Evolutionary conservation across 108 stramenopile genomes (phyloP).

Genomic region (Phaeodactylum tricornutum): DNA sequence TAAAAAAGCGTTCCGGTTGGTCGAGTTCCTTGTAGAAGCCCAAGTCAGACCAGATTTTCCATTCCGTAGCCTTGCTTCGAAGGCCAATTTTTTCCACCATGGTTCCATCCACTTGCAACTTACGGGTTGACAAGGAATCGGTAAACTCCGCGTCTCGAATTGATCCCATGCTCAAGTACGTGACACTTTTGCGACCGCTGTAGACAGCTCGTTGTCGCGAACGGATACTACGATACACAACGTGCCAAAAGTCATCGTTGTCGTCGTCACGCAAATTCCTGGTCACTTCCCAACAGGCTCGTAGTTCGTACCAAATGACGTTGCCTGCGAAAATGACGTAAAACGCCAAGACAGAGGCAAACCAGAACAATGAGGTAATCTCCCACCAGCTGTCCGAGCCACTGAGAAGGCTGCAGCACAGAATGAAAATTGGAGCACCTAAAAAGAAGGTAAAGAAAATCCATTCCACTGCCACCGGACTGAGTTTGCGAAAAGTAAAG

Average conservation of each 20-base stretch:
- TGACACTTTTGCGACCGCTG: slow-evolving; percentile 1
- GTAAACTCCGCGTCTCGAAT: slow-evolving; percentile 9
- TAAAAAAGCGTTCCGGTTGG: slow-evolving; percentile 28
- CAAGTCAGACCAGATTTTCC: too few relatives aligned
- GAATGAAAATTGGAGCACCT: slow-evolving; percentile 33
- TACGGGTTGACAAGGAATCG: slow-evolving; percentile 4
- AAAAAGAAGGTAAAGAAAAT: slow-evolving; percentile 33
- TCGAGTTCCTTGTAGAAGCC: slow-evolving; percentile 23
- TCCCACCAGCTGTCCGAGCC: slow-evolving; percentile 39
- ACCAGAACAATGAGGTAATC: slow-evolving; percentile 28
- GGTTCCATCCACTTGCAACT: slow-evolving; percentile 4
- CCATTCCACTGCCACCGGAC: slow-evolving; percentile 16
- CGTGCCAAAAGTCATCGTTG: slow-evolving; percentile 5
- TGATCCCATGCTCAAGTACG: slow-evolving; percentile 6
- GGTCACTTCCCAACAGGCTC: slow-evolving; percentile 22
- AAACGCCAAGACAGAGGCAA: slow-evolving; percentile 23
- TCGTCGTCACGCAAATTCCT: slow-evolving; percentile 5
- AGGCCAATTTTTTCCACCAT: not conserved
- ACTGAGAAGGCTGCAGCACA: slow-evolving; percentile 20
- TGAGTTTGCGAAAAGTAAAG: slow-evolving; percentile 9
- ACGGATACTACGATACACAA: slow-evolving; percentile 8
- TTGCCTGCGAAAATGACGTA: slow-evolving; percentile 20
- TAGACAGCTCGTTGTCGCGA: slow-evolving; percentile 13
- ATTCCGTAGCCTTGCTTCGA: not conserved
- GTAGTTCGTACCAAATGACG: slow-evolving; percentile 33